A percentile compares a stretch with the other conserved stretches of the same genome.
phyloP scores from a whole-genome alignment of 257 asterid species.

The Ligustrum vulgare region DNA sequence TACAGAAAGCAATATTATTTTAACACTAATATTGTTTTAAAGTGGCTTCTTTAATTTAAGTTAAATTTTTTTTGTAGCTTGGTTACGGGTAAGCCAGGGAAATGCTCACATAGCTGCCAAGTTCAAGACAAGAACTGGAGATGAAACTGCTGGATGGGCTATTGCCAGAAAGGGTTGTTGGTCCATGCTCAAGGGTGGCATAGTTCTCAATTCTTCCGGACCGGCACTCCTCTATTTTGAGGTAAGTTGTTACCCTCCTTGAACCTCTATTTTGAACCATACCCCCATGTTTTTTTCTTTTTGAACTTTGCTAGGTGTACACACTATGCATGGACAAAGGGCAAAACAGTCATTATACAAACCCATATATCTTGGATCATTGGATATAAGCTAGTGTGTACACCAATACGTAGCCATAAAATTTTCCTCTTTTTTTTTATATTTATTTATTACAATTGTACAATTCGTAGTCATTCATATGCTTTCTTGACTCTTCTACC shows the following conservation, averaged over 20 bases:
- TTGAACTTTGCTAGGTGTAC: too few species aligned
- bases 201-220: slow-evolving; percentile 39
- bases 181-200: slow-evolving; percentile 69
- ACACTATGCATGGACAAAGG: too few species aligned
- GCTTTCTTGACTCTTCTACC: background rate
- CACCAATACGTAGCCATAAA: too few species aligned
- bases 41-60: background rate
- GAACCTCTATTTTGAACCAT: too few species aligned
- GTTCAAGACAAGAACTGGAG: slow-evolving; percentile 32
- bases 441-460: too few species aligned
- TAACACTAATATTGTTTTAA: too few species aligned
- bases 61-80: slow-evolving; percentile 36
- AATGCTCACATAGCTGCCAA: slow-evolving; percentile 39
- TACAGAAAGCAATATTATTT: too few species aligned
- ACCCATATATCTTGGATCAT: too few species aligned
- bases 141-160: slow-evolving; percentile 44
- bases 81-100: slow-evolving; percentile 67
- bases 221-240: slow-evolving; percentile 41
- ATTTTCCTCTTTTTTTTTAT: too few species aligned
- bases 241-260: slow-evolving; percentile 23
- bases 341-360: too few species aligned
- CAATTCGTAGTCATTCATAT: background rate
- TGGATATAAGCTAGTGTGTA: too few species aligned
- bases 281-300: too few species aligned
- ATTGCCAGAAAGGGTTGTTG: slow-evolving; percentile 57